Percentiles rank a stretch among this genome's conserved stretches.
Conservation (phyloP, 306 rosid genomes). For the Lathyrus tuberosus region DNA sequence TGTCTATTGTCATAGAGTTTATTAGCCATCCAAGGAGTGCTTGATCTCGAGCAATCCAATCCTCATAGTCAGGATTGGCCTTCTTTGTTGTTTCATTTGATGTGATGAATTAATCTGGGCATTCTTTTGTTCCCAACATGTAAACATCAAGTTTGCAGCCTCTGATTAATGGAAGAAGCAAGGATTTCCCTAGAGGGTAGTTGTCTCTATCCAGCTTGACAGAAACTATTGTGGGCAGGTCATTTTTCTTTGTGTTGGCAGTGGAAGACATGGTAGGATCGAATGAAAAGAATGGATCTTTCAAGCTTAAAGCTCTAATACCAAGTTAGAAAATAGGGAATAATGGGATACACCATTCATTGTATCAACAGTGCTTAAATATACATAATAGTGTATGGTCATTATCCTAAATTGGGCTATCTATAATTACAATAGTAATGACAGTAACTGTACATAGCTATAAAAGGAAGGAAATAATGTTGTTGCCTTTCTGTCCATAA, state of each 20-base stretch:
- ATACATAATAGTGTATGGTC: not conserved
- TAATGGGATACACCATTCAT: not conserved
- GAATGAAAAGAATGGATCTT: too few relatives aligned
- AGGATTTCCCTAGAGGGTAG: not conserved
- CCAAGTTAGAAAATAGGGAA: too few relatives aligned
- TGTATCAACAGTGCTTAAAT: not conserved
- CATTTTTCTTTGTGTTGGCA: too few relatives aligned
- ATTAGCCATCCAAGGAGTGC: too few relatives aligned
- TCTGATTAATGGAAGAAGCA: not conserved
- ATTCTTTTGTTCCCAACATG: not conserved
- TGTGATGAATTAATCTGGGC: not conserved
- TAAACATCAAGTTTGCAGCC: not conserved
- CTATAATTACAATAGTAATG: not conserved
- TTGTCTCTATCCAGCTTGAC: not conserved
- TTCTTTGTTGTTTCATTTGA: not conserved
- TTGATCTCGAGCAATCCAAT: too few relatives aligned
- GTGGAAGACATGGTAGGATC: too few relatives aligned
- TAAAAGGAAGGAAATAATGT: too few relatives aligned
- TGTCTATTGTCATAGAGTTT: too few relatives aligned
- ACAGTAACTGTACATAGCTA: too few relatives aligned
- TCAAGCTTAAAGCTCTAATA: too few relatives aligned
- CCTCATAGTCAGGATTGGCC: not conserved
- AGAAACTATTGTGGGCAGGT: not conserved
- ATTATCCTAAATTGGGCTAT: not conserved
- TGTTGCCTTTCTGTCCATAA: too few relatives aligned